Evolutionary conservation across 352 stramenopile genomes (phyloP).

Genomic region (Phytophthora pluvialis): DNA sequence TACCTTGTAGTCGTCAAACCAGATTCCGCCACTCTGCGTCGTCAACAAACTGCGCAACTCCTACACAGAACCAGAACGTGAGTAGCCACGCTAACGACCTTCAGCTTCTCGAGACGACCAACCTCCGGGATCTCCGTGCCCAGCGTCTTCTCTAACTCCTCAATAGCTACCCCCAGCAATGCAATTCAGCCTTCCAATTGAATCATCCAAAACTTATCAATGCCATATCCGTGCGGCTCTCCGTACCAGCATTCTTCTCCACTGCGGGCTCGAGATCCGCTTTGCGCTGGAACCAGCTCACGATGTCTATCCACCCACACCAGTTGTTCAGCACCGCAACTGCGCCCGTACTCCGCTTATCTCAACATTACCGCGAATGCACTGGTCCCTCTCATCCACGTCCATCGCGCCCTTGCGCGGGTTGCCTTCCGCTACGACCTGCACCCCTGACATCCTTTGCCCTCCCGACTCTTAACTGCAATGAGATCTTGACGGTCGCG

Average conservation of each 20-base stretch:
- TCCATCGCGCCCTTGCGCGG: slow-evolving; percentile 81
- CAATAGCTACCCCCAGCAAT: slow-evolving; percentile 53
- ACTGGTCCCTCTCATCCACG: slow-evolving; percentile 79
- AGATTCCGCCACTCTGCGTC: slow-evolving; percentile 82
- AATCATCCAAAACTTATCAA: neutral
- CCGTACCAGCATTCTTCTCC: slow-evolving; percentile 57
- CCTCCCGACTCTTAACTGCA: neutral
- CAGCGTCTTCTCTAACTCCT: slow-evolving; percentile 74
- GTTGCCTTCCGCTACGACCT: slow-evolving; percentile 77
- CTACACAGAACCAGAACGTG: slow-evolving; percentile 24
- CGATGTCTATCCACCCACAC: slow-evolving; percentile 53
- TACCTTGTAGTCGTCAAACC: slow-evolving; percentile 87
- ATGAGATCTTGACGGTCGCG: slow-evolving; percentile 28
- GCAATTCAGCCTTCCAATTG: slow-evolving; percentile 2
- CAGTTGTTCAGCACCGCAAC: neutral
- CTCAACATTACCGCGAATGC: slow-evolving; percentile 82
- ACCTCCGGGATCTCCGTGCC: slow-evolving; percentile 66
- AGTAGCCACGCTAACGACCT: neutral
- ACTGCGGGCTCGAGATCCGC: slow-evolving; percentile 51
- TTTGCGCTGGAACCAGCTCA: slow-evolving; percentile 89
- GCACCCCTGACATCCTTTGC: slow-evolving; percentile 70
- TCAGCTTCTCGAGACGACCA: neutral
- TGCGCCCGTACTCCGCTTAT: neutral
- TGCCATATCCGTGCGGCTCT: neutral
- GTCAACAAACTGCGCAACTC: slow-evolving; percentile 66